A percentile compares a stretch with the other conserved stretches of the same genome.
Evolutionary conservation across 2,329 filamentous ascomycete genomes (phyloP).

Genomic region (Colletotrichum sp.): DNA sequence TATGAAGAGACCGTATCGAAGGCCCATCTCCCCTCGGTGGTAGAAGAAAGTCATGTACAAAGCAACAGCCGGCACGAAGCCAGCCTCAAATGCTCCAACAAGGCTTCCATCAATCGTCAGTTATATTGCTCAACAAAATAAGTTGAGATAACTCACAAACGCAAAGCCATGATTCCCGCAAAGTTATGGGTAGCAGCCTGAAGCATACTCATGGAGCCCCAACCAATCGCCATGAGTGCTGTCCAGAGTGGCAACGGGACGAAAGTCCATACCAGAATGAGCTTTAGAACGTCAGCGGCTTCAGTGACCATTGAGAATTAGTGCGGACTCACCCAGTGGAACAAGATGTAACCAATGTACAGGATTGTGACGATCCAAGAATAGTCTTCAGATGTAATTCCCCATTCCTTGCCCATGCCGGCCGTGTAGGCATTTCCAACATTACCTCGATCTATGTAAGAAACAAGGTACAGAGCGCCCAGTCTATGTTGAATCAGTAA

Average conservation of each 20-base stretch:
- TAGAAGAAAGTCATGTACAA: slow-evolving; percentile 54
- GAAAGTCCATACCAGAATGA: slow-evolving; percentile 22
- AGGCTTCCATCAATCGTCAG: background rate
- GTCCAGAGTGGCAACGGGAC: slow-evolving; percentile 24
- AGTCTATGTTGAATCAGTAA: background rate
- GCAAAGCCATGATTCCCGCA: slow-evolving; percentile 39
- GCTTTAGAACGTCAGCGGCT: background rate
- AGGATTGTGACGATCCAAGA: slow-evolving; percentile 12
- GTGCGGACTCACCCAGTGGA: background rate
- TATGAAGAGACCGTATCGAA: slow-evolving; percentile 74
- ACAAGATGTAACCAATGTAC: slow-evolving; percentile 8
- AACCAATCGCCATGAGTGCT: slow-evolving; percentile 12
- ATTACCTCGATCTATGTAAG: slow-evolving; percentile 11
- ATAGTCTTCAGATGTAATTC: slow-evolving; percentile 13
- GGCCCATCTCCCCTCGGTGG: slow-evolving; percentile 65
- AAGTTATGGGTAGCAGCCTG: slow-evolving; percentile 38
- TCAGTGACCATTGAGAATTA: too few relatives aligned
- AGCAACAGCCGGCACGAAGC: slow-evolving; percentile 44
- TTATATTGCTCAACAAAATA: slow-evolving; percentile 27
- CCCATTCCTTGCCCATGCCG: slow-evolving; percentile 11
- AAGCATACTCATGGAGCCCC: slow-evolving; percentile 25
- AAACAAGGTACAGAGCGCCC: background rate
- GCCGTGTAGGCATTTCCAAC: slow-evolving; percentile 19
- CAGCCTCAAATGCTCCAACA: slow-evolving; percentile 49
- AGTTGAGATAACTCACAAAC: slow-evolving; percentile 18